Evolutionary conservation across 164 flowering plant genomes (phyloP).

Genomic region (Tetrastigma voinierianum): DNA sequence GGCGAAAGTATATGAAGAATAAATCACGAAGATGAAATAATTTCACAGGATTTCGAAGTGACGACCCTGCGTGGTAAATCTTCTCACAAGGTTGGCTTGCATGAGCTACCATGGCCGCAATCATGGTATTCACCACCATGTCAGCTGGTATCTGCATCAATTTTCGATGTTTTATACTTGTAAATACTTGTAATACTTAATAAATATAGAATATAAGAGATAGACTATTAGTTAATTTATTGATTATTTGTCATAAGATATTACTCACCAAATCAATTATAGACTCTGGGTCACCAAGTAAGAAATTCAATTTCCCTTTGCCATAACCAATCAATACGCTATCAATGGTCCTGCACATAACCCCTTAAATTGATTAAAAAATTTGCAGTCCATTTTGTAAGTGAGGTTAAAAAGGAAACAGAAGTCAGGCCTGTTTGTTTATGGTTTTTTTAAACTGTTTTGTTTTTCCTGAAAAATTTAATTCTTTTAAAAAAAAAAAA

Average conservation of each 20-base stretch:
- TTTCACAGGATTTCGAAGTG: slow-evolving; percentile 29
- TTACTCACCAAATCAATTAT: slow-evolving; percentile 54
- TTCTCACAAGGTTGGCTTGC: slow-evolving; percentile 6
- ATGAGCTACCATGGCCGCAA: slow-evolving; percentile 22
- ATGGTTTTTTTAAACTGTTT: too few relatives aligned
- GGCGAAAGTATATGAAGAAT: slow-evolving; percentile 20
- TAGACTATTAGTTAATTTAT: too few relatives aligned
- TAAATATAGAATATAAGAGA: too few relatives aligned
- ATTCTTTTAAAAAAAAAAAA: too few relatives aligned
- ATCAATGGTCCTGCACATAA: slow-evolving; percentile 82
- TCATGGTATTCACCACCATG: slow-evolving; percentile 24
- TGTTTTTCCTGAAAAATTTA: too few relatives aligned
- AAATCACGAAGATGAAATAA: slow-evolving; percentile 12
- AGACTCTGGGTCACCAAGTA: slow-evolving; percentile 43
- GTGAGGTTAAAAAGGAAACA: too few relatives aligned
- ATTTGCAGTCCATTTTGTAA: too few relatives aligned
- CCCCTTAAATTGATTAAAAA: too few relatives aligned
- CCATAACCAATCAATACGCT: slow-evolving; percentile 57
- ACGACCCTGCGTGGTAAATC: slow-evolving; percentile 39
- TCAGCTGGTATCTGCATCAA: slow-evolving; percentile 27
- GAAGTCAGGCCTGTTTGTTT: too few relatives aligned
- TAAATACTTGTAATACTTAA: too few relatives aligned
- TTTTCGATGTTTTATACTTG: too few relatives aligned
- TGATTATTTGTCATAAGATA: too few relatives aligned
- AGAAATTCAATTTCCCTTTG: slow-evolving; percentile 63